These are phyloP conservation scores for Sabuloglossum arenarium DNA, from an alignment of 495 filamentous ascomycete species.

Conservation along the genomic window DNA sequence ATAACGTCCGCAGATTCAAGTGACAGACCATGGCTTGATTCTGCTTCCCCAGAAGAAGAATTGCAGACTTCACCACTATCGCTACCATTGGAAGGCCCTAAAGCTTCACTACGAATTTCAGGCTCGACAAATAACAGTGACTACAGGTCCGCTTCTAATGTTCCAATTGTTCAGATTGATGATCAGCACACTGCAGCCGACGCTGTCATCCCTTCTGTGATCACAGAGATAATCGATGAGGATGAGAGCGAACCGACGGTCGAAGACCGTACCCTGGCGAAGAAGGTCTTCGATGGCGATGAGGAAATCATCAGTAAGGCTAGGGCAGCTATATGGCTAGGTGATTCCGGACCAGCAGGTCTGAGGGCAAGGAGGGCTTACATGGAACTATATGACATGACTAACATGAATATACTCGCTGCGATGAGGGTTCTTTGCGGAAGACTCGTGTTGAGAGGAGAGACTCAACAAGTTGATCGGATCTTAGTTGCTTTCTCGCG, in stretches of 20 bases:
- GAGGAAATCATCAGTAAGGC: constrained; percentile 58
- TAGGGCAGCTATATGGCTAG: constrained; percentile 74
- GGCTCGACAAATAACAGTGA: constrained; percentile 23
- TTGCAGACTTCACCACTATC: constrained; percentile 18
- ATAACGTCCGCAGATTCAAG: background rate
- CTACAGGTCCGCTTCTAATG: constrained; percentile 25
- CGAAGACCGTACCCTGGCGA: constrained; percentile 53
- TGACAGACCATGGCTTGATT: constrained; percentile 14
- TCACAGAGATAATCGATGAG: background rate
- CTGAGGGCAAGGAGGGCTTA: constrained; percentile 57
- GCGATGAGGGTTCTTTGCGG: constrained; percentile 64
- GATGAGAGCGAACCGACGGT: constrained; percentile 26
- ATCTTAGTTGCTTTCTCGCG: constrained; percentile 74
- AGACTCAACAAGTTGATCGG: constrained; percentile 92
- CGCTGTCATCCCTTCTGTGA: background rate
- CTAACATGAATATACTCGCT: constrained; percentile 57
- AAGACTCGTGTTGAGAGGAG: constrained; percentile 67
- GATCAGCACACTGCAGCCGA: constrained; percentile 10
- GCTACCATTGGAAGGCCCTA: constrained; percentile 21
- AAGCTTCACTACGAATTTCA: constrained; percentile 24
- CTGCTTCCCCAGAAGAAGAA: constrained; percentile 24
- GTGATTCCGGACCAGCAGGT: constrained; percentile 47
- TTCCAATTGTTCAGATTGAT: constrained; percentile 28
- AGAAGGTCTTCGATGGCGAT: constrained; percentile 68
- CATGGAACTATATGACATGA: constrained; percentile 80